These are phyloP conservation scores for Grosmannia clavigera DNA, from an alignment of 2,329 filamentous ascomycete genomes.

Conservation along the genomic window DNA sequence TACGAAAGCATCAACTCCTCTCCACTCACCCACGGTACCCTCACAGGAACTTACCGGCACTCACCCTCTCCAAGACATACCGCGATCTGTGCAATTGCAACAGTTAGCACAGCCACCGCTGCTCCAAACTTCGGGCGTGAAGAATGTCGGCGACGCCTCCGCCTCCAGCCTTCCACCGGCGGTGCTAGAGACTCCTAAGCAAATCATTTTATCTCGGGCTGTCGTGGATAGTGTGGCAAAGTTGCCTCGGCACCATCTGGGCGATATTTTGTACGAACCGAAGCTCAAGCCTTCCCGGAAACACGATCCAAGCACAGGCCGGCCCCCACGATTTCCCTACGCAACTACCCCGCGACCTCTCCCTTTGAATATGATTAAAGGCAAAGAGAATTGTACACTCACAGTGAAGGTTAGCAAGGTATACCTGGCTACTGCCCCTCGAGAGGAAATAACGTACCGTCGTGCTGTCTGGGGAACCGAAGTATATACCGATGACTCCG, in stretches of 20 bases:
- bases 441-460: constrained; percentile 73
- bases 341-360: constrained; percentile 54
- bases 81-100: constrained; percentile 18
- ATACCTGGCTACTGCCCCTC: constrained; percentile 55
- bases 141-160: background rate
- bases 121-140: background rate
- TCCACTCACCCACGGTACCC: constrained; percentile 31
- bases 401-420: constrained; percentile 77
- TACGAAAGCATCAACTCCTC: constrained; percentile 31
- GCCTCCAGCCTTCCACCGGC: background rate
- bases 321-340: constrained; percentile 21
- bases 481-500: constrained; percentile 91
- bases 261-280: constrained; percentile 70
- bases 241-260: constrained; percentile 66
- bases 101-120: constrained; percentile 9
- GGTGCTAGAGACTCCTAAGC: constrained; percentile 39
- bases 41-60: constrained; percentile 19
- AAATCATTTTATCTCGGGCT: constrained; percentile 53
- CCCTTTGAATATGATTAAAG: constrained; percentile 58
- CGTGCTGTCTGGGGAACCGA: constrained; percentile 86
- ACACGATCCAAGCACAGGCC: constrained; percentile 37
- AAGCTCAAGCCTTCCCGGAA: constrained; percentile 43
- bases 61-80: constrained; percentile 33
- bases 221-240: constrained; percentile 61
- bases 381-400: constrained; percentile 78